A percentile compares a stretch with the other conserved stretches of the same genome.
These are phyloP conservation scores for Typha latifolia DNA, from an alignment of 176 grass and related monocot genomes.

Conservation along the genomic window DNA sequence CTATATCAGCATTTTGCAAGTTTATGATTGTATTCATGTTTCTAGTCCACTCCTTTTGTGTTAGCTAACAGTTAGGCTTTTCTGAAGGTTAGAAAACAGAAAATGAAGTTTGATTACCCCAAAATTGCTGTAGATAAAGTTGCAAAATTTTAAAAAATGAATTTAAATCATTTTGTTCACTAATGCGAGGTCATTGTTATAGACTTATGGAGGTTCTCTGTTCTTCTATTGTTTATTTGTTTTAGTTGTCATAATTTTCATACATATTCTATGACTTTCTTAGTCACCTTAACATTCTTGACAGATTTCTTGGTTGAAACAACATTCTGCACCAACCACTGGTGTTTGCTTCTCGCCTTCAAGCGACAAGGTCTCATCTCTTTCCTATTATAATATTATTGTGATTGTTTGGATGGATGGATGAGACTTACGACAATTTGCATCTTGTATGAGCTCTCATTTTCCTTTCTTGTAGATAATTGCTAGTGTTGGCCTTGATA, in stretches of 20 bases:
- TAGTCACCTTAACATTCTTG: constrained; percentile 10
- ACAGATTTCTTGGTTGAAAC: constrained; percentile 91
- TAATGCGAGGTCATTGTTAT: background rate
- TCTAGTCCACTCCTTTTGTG: background rate
- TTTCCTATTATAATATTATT: background rate
- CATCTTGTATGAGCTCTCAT: background rate
- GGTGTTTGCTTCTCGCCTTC: constrained; percentile 92
- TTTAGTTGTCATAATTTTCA: constrained; percentile 8
- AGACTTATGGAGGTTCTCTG: background rate
- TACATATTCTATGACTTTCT: constrained; percentile 3
- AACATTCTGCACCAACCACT: constrained; percentile 93
- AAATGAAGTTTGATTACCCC: too few species aligned
- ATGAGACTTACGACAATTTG: background rate
- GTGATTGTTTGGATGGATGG: constrained; percentile 1
- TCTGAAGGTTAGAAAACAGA: background rate
- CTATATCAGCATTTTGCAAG: background rate
- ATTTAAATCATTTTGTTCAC: background rate
- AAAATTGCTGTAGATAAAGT: too few species aligned
- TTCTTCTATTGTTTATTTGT: background rate
- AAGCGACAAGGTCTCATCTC: constrained; percentile 68
- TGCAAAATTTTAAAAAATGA: too few species aligned
- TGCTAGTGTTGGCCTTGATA: constrained; percentile 85
- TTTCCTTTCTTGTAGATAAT: constrained; percentile 59
- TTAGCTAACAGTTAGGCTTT: background rate
- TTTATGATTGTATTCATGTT: background rate